phyloP scores from a whole-genome alignment of 768 basidiomycete species.

The Tricholoma sp. region DNA sequence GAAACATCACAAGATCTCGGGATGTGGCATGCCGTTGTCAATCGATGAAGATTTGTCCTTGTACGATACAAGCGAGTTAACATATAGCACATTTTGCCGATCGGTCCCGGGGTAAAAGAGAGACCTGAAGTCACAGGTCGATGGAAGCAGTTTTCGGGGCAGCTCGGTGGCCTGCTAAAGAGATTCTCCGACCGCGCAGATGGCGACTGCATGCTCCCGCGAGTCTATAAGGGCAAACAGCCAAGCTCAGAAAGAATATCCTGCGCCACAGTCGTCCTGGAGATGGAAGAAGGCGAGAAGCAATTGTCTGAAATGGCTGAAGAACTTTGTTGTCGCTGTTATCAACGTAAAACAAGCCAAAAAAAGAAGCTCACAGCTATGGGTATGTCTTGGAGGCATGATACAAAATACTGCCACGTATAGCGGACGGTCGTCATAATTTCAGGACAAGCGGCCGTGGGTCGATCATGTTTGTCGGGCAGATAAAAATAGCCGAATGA shows the following conservation, averaged over 20 bases:
- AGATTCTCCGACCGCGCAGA: not conserved
- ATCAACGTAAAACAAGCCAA: not conserved
- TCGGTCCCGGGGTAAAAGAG: not conserved
- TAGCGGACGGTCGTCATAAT: not conserved
- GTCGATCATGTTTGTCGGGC: not conserved
- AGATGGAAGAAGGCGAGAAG: not conserved
- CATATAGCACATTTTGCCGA: not conserved
- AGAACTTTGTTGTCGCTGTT: not conserved
- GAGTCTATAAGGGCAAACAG: not conserved
- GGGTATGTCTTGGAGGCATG: not conserved
- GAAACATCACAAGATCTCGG: not conserved
- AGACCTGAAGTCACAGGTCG: not conserved
- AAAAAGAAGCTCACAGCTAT: not conserved
- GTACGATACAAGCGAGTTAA: not conserved
- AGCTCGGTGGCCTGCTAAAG: not conserved
- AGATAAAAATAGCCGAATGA: not conserved
- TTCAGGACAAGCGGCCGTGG: not conserved
- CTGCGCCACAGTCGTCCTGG: not conserved
- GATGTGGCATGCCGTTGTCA: not conserved
- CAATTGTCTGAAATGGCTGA: not conserved
- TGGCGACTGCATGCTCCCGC: not conserved
- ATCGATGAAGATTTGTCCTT: not conserved
- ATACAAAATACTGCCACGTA: not conserved
- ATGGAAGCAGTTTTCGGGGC: not conserved
- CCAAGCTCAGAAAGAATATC: not conserved